Percentiles rank a stretch among this genome's conserved stretches.
These are phyloP conservation scores for Ophiocordyceps robertsii DNA, from an alignment of 2,329 filamentous ascomycete genomes.

Conservation along the genomic window DNA sequence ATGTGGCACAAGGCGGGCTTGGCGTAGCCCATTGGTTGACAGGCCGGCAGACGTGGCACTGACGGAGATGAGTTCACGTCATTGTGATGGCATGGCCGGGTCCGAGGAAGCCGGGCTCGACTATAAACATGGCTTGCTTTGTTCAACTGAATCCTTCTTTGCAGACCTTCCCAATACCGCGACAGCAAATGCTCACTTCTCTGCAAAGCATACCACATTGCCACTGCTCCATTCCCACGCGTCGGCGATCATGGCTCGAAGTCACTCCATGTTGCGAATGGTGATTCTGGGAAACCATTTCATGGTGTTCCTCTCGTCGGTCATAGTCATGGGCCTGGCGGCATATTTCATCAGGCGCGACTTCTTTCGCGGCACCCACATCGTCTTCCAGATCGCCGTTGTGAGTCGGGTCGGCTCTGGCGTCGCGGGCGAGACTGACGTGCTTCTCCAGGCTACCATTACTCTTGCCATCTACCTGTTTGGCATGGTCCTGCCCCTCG, in stretches of 20 bases:
- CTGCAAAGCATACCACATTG: background rate
- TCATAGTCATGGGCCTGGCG: slow-evolving; percentile 10
- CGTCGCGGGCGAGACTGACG: background rate
- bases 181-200: no score
- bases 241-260: background rate
- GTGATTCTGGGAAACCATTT: slow-evolving; percentile 9
- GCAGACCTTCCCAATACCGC: background rate
- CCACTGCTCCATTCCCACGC: background rate
- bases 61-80: no score
- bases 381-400: slow-evolving; percentile 12
- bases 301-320: slow-evolving; percentile 9
- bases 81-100: no score
- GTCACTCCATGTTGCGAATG: slow-evolving; percentile 2
- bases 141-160: background rate
- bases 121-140: background rate
- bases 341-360: slow-evolving; percentile 9
- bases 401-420: slow-evolving; percentile 2
- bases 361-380: slow-evolving; percentile 5
- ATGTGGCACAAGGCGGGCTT: no score
- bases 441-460: slow-evolving; percentile 6
- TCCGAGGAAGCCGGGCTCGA: no score
- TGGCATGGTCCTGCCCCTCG: slow-evolving; percentile 7
- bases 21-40: no score
- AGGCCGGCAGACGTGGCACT: no score
- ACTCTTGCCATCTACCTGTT: slow-evolving; percentile 9